These are phyloP conservation scores for Melanomma pulvis-pyrius DNA, from an alignment of 495 filamentous ascomycete genomes.

Conservation along the genomic window DNA sequence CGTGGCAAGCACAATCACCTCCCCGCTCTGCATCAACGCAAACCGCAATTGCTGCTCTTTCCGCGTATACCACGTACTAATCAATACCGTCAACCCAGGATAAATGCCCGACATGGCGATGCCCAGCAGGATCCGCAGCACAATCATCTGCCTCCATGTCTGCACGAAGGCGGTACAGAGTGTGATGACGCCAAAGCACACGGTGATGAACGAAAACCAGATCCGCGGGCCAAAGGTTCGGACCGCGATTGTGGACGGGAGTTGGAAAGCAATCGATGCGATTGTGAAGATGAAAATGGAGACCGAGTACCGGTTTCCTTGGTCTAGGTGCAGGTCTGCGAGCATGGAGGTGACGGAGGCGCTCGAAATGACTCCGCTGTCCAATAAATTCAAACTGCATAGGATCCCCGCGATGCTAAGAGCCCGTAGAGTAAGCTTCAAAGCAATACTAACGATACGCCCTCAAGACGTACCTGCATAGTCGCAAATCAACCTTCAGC, in stretches of 20 bases:
- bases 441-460: too few species aligned
- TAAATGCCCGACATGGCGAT: conserved; percentile 71
- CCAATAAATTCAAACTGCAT: conserved; percentile 72
- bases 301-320: conserved; percentile 67
- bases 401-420: conserved; percentile 76
- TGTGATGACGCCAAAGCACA: conserved; percentile 71
- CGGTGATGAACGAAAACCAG: conserved; percentile 70
- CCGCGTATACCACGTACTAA: conserved; percentile 74
- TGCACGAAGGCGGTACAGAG: conserved; percentile 71
- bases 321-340: conserved; percentile 62
- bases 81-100: conserved; percentile 70
- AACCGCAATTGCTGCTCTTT: conserved; percentile 75
- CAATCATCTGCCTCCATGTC: conserved; percentile 75
- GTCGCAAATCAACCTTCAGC: not conserved
- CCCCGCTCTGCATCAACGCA: conserved; percentile 70
- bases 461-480: too few species aligned
- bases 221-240: conserved; percentile 67
- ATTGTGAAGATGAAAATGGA: conserved; percentile 82
- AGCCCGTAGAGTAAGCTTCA: too few species aligned
- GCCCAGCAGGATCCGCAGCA: conserved; percentile 69
- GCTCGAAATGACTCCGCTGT: conserved; percentile 75
- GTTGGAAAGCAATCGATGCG: conserved; percentile 71
- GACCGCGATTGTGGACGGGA: conserved; percentile 73
- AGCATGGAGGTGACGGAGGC: conserved; percentile 78
- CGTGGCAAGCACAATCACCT: conserved; percentile 69